Evolutionary conservation across 208 protist species (phyloP), one percentile per base, ranked within the genome.

Genomic region (Trypanosoma melophagium): DNA sequence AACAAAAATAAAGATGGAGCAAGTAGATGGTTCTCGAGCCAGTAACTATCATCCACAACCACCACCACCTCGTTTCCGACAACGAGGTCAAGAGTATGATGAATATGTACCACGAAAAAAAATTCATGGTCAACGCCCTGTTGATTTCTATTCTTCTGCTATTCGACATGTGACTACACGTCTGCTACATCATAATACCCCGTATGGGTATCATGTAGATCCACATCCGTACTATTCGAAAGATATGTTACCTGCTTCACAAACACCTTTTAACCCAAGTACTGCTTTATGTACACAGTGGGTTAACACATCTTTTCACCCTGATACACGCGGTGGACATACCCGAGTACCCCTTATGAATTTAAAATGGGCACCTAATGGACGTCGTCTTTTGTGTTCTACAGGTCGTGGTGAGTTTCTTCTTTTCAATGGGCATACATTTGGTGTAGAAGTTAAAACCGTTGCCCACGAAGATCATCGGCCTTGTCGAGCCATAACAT

Each of bases 221-320:
- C 90, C 90, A 28, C 86, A 96, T 66, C 83, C 88, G 67, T 93
- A 91, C 68, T 92, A 89, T 76, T 81, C 82, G 9, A 92, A 96
- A 71, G 87, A 96, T 63, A 71, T 93, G 50, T 74, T 93, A 9
- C 76, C 87, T 28, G 81, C 81, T 10, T 66, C 74, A 24, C 75
- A 82, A 21, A 96, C 90, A 12, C 67, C 66, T 63, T 92, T 86
- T 72, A 93, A 93, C 60, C 79, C 87, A n/a, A 89, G 83, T 71
- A 91, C 90, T 2, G 90, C 86, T 1, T 76, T 96, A 19, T 93
- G 87, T 69, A 96, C 90, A 66, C 90, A 96, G 80, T 96, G 90
- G 87, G 87, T 86, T 47, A 92, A 83, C 81, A 93, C 90, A n/a
- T 92, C 86, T 12, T 91, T 84, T 68, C 87, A 93, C 61, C 90